Conservation (phyloP, 495 filamentous ascomycete genomes). For the Xylaria scruposa region DNA sequence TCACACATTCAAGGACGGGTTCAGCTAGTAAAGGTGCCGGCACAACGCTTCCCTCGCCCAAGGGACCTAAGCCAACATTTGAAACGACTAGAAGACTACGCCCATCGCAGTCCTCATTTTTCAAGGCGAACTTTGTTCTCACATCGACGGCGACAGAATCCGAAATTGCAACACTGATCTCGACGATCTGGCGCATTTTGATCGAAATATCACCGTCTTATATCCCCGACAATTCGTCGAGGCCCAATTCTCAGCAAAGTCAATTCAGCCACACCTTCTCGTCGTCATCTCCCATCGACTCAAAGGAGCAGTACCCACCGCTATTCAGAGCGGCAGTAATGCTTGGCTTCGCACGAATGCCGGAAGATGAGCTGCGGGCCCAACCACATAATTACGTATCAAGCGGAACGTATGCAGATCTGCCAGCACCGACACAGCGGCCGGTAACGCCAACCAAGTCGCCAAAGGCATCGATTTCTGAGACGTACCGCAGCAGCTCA, state of each 20-base stretch:
- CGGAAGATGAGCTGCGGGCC: background rate
- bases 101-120: slow-evolving; percentile 36
- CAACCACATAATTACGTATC: slow-evolving; percentile 18
- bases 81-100: background rate
- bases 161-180: slow-evolving; percentile 49
- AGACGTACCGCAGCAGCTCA: slow-evolving; percentile 15
- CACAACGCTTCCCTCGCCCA: slow-evolving; percentile 28
- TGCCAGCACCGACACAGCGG: slow-evolving; percentile 7
- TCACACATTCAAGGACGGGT: slow-evolving; percentile 8
- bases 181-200: slow-evolving; percentile 49
- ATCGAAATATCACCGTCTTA: slow-evolving; percentile 45
- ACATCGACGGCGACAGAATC: slow-evolving; percentile 46
- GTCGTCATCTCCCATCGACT: background rate
- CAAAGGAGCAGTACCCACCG: slow-evolving; percentile 21
- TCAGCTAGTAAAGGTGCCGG: background rate
- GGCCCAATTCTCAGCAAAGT: background rate
- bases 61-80: slow-evolving; percentile 19
- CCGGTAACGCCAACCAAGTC: slow-evolving; percentile 17
- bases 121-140: slow-evolving; percentile 52
- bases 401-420: slow-evolving; percentile 22
- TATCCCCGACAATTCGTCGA: slow-evolving; percentile 37
- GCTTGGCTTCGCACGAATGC: slow-evolving; percentile 24
- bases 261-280: background rate
- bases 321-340: slow-evolving; percentile 19
- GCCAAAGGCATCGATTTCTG: slow-evolving; percentile 20